Base-by-base conservation (phyloP, 208 protist species). In the Strigomonas culicis region DNA sequence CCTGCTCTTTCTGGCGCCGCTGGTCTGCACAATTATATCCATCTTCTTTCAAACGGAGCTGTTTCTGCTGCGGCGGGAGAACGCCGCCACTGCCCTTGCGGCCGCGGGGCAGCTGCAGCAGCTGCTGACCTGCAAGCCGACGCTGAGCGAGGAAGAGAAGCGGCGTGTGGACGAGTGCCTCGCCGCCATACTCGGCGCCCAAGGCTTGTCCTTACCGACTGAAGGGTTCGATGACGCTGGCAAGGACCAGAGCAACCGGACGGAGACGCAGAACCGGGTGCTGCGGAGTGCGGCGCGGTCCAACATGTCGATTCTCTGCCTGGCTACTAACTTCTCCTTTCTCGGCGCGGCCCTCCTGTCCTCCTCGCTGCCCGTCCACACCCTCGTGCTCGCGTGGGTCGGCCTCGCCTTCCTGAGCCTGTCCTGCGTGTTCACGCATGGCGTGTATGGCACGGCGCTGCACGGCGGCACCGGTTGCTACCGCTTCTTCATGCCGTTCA, bases 401-500 rank as follows among this genome's bases (percentile, higher is more conserved):
- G 82, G 82, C 34, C 44, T 80, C 2, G 52, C 61, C 15, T 57
- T 83, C 34, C 68, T 81, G 22, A 74, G 69, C 17, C 71, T 91
- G 24, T 90, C 83, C 0, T 93, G 80, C 68, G 65, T 75, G 27
- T 75, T 75, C 31, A 55, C 84, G 32, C 86, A 93, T 36, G 77
- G 66, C 57, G 60, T 88, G 8, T 88, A 88, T 59, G 86, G 86
- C 25, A 70, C 50, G 2, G 77, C 75, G 36, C 47, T 89, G 58
- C 83, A 93, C 63, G 56, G 66, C 21, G 68, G 53, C 24, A 79
- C 75, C 1, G 72, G 71, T 3, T 31, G 50, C 19, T 91, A 87
- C 61, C 67, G 58, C 11, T 76, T 77, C 60, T 88, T 88, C 72
- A 94, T 92, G 85, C 84, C 88, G 2, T 92, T 91, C 57, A 72